A percentile compares a stretch with the other conserved stretches of the same genome.
phyloP scores from a whole-genome alignment of 345 rosid genomes.

The Noccaea caerulescens region DNA sequence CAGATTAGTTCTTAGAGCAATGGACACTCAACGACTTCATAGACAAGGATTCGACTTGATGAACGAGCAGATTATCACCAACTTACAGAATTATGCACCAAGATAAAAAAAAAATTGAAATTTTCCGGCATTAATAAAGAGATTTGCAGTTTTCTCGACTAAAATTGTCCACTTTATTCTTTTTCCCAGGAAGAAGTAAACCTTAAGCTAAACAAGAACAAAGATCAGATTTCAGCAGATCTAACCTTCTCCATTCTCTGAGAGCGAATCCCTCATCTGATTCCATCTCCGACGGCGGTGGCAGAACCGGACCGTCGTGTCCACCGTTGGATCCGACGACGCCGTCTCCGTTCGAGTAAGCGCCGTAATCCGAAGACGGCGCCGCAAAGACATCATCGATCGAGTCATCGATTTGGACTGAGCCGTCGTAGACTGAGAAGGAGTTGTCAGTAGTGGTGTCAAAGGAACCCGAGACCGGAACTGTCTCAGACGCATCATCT shows the following conservation, averaged over 20 bases:
- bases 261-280: constrained; percentile 67
- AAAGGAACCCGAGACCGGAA: constrained; percentile 39
- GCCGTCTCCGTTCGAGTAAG: constrained; percentile 46
- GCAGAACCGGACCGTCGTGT: constrained; percentile 62
- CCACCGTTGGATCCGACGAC: constrained; percentile 50
- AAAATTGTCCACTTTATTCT: neutral
- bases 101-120: neutral
- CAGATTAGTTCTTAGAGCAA: constrained; percentile 1
- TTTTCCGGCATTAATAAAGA: neutral
- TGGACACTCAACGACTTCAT: neutral
- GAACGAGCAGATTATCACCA: neutral
- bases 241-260: constrained; percentile 86
- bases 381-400: constrained; percentile 48
- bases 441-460: constrained; percentile 42
- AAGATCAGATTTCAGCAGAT: constrained; percentile 12
- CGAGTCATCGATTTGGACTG: constrained; percentile 36
- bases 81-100: constrained; percentile 11
- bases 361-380: constrained; percentile 44
- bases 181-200: neutral
- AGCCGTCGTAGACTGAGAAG: constrained; percentile 42
- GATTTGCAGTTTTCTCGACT: neutral
- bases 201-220: neutral
- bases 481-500: constrained; percentile 51
- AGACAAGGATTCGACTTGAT: constrained; percentile 2
- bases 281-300: constrained; percentile 60